Percentiles rank a stretch among this genome's conserved stretches.
Evolutionary conservation across 176 grass and related monocot genomes (phyloP).

Genomic region (Puya raimondii): DNA sequence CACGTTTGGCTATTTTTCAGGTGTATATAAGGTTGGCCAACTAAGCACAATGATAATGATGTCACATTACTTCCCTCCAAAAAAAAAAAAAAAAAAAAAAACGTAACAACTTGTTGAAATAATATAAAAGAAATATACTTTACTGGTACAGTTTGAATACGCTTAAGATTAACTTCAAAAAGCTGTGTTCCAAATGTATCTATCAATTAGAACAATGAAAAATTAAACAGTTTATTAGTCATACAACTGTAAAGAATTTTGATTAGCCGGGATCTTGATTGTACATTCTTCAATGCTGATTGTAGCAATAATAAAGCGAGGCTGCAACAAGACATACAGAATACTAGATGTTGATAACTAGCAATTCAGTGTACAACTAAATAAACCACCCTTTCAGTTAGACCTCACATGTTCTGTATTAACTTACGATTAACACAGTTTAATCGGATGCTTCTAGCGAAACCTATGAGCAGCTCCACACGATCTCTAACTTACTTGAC

Average conservation of each 20-base stretch:
- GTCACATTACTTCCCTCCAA: no score
- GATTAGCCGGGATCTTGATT: background rate
- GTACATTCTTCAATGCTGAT: background rate
- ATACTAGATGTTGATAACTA: background rate
- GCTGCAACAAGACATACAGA: background rate
- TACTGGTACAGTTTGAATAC: no score
- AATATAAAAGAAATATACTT: no score
- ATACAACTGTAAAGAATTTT: background rate
- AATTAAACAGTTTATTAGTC: background rate
- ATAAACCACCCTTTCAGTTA: background rate
- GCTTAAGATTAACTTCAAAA: background rate
- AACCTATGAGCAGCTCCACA: background rate
- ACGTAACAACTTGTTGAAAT: no score
- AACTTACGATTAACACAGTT: background rate
- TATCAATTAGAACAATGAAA: background rate
- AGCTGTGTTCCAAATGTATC: background rate
- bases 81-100: no score
- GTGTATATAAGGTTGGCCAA: no score
- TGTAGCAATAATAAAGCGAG: background rate
- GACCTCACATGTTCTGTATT: background rate
- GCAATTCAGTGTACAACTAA: background rate
- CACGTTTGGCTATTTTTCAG: no score
- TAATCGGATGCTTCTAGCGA: background rate
- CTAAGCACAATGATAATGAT: no score
- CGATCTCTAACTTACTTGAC: no score